Conservation (phyloP, 1,139 yeast species). For the Blastobotrys apis region DNA sequence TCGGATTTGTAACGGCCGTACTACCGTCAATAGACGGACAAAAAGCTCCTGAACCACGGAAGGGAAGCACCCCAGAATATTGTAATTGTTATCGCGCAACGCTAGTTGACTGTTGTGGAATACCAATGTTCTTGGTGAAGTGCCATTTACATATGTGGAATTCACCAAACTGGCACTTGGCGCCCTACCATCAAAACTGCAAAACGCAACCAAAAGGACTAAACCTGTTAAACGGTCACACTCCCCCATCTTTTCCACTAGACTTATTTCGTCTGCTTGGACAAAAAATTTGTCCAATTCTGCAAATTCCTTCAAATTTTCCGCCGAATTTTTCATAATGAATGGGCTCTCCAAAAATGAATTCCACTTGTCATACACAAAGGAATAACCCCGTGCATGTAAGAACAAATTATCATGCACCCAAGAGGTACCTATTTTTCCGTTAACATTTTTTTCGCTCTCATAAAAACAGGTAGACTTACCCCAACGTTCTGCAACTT, state of each 20-base stretch:
- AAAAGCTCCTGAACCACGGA: slow-evolving; percentile 4
- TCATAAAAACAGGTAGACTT: not conserved
- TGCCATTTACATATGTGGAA: not conserved
- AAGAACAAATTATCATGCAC: no score
- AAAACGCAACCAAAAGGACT: not conserved
- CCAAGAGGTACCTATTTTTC: not conserved
- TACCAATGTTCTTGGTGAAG: not conserved
- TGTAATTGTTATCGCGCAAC: not conserved
- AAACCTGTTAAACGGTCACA: slow-evolving; percentile 1
- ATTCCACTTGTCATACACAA: not conserved
- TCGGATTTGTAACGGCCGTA: slow-evolving; percentile 5
- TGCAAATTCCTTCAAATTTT: no score
- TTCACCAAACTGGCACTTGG: not conserved
- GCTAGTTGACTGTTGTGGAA: not conserved
- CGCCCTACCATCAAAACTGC: not conserved
- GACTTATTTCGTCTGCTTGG: not conserved
- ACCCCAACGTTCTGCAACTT: slow-evolving; percentile 2
- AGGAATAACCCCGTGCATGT: not conserved
- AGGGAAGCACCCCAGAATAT: not conserved
- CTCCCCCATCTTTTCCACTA: slow-evolving; percentile 1
- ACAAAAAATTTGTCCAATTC: not conserved
- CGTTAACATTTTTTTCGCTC: not conserved
- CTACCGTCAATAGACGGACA: slow-evolving; percentile 1
- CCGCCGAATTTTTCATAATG: not conserved
- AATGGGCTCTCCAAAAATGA: slow-evolving; percentile 1